Conservation (phyloP, 768 basidiomycete genomes). For the Boletus vinaceobasis region DNA sequence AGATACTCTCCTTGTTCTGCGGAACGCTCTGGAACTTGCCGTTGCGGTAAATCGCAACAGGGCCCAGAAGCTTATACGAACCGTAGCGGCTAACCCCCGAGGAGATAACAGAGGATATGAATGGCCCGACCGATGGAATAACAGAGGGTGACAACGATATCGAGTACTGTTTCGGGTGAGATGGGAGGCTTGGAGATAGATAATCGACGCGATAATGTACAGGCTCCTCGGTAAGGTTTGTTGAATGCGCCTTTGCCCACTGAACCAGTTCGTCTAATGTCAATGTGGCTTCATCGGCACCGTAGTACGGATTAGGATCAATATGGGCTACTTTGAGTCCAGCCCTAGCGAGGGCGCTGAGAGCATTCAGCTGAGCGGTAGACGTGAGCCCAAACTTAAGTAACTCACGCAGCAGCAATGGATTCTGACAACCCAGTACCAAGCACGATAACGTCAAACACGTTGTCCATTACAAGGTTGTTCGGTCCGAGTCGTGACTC, state of each 20-base stretch:
- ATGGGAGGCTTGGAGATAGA: conserved; percentile 40
- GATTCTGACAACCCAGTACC: conserved; percentile 85
- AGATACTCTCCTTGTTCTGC: conserved; percentile 88
- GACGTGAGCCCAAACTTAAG: neutral
- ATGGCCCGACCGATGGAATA: conserved; percentile 73
- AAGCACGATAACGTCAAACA: conserved; percentile 65
- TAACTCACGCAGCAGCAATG: conserved; percentile 81
- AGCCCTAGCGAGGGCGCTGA: conserved; percentile 83
- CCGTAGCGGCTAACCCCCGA: conserved; percentile 90
- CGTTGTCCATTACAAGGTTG: conserved; percentile 30
- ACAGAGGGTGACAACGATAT: conserved; percentile 82
- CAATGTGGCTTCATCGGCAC: conserved; percentile 75
- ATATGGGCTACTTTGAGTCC: conserved; percentile 87
- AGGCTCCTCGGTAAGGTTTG: conserved; percentile 11
- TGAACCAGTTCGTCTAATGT: conserved; percentile 73
- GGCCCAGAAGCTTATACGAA: conserved; percentile 81
- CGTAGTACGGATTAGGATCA: conserved; percentile 83
- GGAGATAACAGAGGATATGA: conserved; percentile 72
- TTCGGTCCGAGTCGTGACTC: neutral
- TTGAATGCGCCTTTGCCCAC: conserved; percentile 53
- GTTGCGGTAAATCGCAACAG: conserved; percentile 57
- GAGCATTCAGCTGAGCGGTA: neutral
- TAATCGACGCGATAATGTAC: conserved; percentile 33
- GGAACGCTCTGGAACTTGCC: conserved; percentile 63
- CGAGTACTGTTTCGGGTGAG: conserved; percentile 73